phyloP scores from a whole-genome alignment of 371 early-diverging fungal species.

The Lichtheimia hyalospora region DNA sequence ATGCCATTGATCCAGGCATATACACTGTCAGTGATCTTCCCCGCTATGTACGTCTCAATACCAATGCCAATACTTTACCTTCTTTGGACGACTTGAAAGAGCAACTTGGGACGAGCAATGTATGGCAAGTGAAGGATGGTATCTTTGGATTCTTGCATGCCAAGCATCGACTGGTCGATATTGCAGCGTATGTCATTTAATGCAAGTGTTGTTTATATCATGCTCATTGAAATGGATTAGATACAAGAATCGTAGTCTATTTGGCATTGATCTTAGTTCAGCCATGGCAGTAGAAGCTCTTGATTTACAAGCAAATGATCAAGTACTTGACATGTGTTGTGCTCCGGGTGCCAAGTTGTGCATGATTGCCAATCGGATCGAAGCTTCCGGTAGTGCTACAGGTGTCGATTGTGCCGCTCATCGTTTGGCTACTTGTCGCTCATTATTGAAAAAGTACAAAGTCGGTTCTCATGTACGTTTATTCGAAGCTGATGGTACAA shows the following conservation, averaged over 20 bases:
- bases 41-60: constrained; percentile 72
- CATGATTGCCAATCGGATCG: constrained; percentile 71
- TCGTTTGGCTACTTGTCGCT: constrained; percentile 73
- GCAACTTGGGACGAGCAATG: constrained; percentile 40
- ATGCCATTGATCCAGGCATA: constrained; percentile 65
- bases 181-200: constrained; percentile 25
- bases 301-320: constrained; percentile 57
- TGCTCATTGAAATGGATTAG: constrained; percentile 5
- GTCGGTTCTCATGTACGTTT: constrained; percentile 59
- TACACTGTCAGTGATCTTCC: constrained; percentile 64
- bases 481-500: constrained; percentile 81
- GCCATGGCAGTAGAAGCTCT: constrained; percentile 70
- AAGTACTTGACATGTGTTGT: constrained; percentile 82
- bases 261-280: constrained; percentile 88
- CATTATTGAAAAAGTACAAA: constrained; percentile 65
- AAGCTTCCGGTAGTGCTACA: constrained; percentile 79
- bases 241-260: constrained; percentile 48
- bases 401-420: constrained; percentile 87
- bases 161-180: constrained; percentile 39
- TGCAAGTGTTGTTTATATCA: not conserved
- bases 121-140: constrained; percentile 32
- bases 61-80: constrained; percentile 36
- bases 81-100: constrained; percentile 40
- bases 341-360: constrained; percentile 87
- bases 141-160: constrained; percentile 34